A percentile compares a stretch with the other conserved stretches of the same genome.
Evolutionary conservation across 257 asterid species (phyloP).

Genomic region (Pogostemon cablin): DNA sequence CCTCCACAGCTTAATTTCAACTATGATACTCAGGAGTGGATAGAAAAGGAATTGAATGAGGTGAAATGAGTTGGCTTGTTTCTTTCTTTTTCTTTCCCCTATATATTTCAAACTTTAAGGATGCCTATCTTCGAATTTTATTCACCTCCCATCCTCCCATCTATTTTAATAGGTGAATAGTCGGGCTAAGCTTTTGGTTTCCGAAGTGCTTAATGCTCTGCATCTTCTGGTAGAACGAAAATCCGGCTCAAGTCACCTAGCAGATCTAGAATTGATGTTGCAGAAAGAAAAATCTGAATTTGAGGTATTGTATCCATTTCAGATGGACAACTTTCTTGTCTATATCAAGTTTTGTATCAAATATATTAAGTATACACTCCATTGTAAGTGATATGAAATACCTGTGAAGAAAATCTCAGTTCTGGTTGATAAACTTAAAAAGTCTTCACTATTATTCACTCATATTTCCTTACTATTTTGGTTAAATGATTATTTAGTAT

Average conservation of each 20-base stretch:
- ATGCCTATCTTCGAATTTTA: slow-evolving; percentile 19
- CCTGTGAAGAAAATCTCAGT: neutral
- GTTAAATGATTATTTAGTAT: slow-evolving; percentile 2
- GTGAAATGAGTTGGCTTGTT: slow-evolving; percentile 42
- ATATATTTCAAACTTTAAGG: neutral
- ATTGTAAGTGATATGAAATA: slow-evolving; percentile 9
- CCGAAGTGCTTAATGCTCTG: slow-evolving; percentile 74
- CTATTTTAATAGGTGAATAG: slow-evolving; percentile 58
- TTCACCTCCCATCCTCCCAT: slow-evolving; percentile 19
- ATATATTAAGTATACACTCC: slow-evolving; percentile 20
- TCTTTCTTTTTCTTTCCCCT: neutral
- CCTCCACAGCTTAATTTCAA: slow-evolving; percentile 77
- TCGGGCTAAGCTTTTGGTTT: slow-evolving; percentile 73
- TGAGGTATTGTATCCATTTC: slow-evolving; percentile 54
- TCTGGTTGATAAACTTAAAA: slow-evolving; percentile 10
- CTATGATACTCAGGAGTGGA: slow-evolving; percentile 82
- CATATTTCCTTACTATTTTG: slow-evolving; percentile 18
- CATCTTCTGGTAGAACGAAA: slow-evolving; percentile 59
- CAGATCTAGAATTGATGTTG: slow-evolving; percentile 69
- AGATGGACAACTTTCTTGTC: slow-evolving; percentile 22
- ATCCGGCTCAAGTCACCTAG: slow-evolving; percentile 49
- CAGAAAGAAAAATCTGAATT: slow-evolving; percentile 84
- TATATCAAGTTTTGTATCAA: neutral
- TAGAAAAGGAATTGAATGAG: slow-evolving; percentile 68
- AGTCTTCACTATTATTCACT: slow-evolving; percentile 4